Evolutionary conservation across 2,329 filamentous ascomycete species (phyloP), one percentile per base, ranked within the genome.

Genomic region (Ascochyta rabiei): DNA sequence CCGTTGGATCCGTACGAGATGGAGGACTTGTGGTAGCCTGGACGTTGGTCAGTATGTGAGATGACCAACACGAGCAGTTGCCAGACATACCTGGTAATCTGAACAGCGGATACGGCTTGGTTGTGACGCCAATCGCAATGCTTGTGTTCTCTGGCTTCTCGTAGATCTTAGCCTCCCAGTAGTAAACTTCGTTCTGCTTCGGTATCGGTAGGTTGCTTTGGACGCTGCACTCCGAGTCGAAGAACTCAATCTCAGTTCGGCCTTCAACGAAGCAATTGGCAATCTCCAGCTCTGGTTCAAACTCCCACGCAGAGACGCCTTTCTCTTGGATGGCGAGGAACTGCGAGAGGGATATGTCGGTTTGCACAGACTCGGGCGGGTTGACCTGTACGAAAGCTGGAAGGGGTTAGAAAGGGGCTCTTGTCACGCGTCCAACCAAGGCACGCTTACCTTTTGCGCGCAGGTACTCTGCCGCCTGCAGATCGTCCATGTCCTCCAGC

Each of bases 321-420:
- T 99, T 99, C 80, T 99, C 95, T 79, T 99, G 95, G 63, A 99
- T 99, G 37, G 95, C 95, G 55, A 99, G 84, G 74, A 96, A 98
- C 75, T 99, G 95, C 31, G 95, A 98, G 61, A 99, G 80, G 19
- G 95, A 98, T 62, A 99, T 99, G 73, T 99, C 95, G 64, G 95
- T 98, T 70, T 95, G 92, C 54, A 93, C 80, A 7, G 95, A 98
- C 76, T 99, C 95, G 62, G 95, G 92, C 3, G 93, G 95, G 72
- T 98, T 97, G 51, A 89, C 91, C 75, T 95, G 89, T 59, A 97
- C 87, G 72, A 96, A 99, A 28, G 93, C 95, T 99, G 47, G 28
- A 28, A 23, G 7, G 7, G 26, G 61, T 69, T 28, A 64, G 60
- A 37, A 8, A 37, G 4, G 13, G 35, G 7, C 43, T 19, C n/a